Conservation (phyloP, 805 yeast genomes). For the Candida nanaspora region DNA sequence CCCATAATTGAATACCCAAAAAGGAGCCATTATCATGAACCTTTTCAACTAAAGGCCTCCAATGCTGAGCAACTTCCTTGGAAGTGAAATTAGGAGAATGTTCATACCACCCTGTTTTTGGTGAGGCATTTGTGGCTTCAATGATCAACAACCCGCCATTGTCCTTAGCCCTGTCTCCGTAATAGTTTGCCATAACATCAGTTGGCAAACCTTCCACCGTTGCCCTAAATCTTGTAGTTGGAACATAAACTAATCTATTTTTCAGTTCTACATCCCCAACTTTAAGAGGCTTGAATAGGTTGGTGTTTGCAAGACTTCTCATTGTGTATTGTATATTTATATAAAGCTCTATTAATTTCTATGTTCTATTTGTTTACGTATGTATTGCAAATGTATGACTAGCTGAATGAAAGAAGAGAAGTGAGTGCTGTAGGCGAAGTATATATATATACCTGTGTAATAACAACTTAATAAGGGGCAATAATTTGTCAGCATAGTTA, state of each 20-base stretch:
- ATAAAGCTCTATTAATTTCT: too few species aligned
- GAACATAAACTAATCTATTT: slow-evolving; percentile 14
- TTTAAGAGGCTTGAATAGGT: slow-evolving; percentile 29
- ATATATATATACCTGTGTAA: too few species aligned
- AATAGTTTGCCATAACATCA: slow-evolving; percentile 36
- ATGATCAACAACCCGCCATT: slow-evolving; percentile 37
- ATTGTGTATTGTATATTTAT: not conserved
- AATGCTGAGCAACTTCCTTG: slow-evolving; percentile 35
- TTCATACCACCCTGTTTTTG: slow-evolving; percentile 18
- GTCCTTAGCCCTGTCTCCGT: slow-evolving; percentile 38
- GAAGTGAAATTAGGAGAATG: slow-evolving; percentile 42
- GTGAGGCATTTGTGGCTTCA: slow-evolving; percentile 38
- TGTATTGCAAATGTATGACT: too few species aligned
- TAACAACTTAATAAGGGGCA: too few species aligned
- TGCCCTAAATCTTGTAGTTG: slow-evolving; percentile 12
- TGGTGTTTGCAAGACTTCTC: slow-evolving; percentile 11
- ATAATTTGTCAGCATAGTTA: too few species aligned
- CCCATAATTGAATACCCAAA: slow-evolving; percentile 39
- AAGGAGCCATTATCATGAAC: slow-evolving; percentile 39
- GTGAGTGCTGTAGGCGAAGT: too few species aligned
- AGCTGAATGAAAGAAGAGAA: too few species aligned
- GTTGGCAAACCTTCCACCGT: slow-evolving; percentile 26
- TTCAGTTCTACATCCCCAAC: slow-evolving; percentile 22
- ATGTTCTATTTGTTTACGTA: too few species aligned
- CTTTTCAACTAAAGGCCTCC: slow-evolving; percentile 39